A percentile compares a stretch with the other conserved stretches of the same genome.
Evolutionary conservation across 805 yeast genomes (phyloP).

Genomic region (Yarrowia sp.): DNA sequence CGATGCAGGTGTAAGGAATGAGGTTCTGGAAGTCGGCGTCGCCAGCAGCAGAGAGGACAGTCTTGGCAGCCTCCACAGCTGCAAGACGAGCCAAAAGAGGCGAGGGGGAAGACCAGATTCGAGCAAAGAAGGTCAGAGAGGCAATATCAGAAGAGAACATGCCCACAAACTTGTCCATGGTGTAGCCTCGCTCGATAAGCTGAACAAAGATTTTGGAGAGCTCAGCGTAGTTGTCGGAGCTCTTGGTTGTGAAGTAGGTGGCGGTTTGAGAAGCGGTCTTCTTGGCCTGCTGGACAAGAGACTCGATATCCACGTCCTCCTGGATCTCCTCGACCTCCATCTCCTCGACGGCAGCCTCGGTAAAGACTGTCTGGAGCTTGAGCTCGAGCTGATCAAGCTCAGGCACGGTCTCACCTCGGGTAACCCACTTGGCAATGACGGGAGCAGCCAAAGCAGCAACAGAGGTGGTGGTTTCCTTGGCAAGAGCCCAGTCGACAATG

Average conservation of each 20-base stretch:
- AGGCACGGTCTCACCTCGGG: constrained; percentile 28
- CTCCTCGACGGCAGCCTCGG: constrained; percentile 15
- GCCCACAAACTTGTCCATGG: not conserved
- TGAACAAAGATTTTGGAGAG: constrained; percentile 11
- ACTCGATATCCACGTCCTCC: constrained; percentile 12
- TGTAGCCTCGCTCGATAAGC: constrained; percentile 16
- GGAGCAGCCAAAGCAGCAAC: constrained; percentile 17
- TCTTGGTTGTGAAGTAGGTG: not conserved
- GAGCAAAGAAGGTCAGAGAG: constrained; percentile 38
- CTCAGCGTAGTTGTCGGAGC: constrained; percentile 4
- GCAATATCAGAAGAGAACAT: constrained; percentile 27
- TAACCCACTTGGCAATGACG: constrained; percentile 19
- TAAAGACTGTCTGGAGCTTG: constrained; percentile 28
- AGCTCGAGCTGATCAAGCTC: constrained; percentile 28
- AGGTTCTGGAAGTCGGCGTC: constrained; percentile 38
- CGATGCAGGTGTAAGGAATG: constrained; percentile 36
- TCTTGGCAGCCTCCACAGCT: constrained; percentile 35
- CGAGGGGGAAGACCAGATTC: constrained; percentile 38
- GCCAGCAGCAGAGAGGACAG: not conserved
- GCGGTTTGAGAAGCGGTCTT: constrained; percentile 1
- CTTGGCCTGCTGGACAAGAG: constrained; percentile 17
- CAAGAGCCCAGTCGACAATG: constrained; percentile 44
- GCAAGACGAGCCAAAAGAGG: constrained; percentile 39
- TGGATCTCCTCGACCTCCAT: constrained; percentile 22
- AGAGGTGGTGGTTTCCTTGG: constrained; percentile 39